Percentiles rank a stretch among this genome's conserved stretches.
Evolutionary conservation across 305 asterid species (phyloP).

Genomic region (Fraxinus dipetala): DNA sequence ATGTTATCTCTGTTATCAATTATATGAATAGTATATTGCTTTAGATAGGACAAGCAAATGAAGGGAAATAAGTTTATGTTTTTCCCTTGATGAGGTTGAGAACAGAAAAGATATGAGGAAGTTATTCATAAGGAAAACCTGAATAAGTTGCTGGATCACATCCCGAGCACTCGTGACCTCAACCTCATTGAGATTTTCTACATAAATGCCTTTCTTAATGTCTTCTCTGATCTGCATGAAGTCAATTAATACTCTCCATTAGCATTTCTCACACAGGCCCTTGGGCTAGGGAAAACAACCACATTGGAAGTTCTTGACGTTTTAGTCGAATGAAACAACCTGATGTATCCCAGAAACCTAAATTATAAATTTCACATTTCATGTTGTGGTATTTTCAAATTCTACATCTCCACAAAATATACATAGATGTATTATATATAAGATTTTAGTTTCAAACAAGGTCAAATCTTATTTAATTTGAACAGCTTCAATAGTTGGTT

Average conservation of each 20-base stretch:
- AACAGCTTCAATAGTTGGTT: neutral
- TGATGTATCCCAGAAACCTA: neutral
- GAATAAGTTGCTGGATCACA: slow-evolving; percentile 86
- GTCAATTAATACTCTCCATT: slow-evolving; percentile 24
- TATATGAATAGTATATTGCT: neutral
- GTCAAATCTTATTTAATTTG: neutral
- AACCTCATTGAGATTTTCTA: slow-evolving; percentile 81
- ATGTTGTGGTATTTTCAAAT: neutral
- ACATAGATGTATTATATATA: neutral
- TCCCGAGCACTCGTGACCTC: slow-evolving; percentile 93
- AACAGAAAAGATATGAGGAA: neutral
- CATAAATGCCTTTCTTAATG: slow-evolving; percentile 83
- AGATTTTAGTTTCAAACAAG: neutral
- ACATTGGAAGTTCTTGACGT: slow-evolving; percentile 9
- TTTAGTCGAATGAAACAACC: slow-evolving; percentile 17
- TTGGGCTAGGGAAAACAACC: neutral
- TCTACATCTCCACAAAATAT: neutral
- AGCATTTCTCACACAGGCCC: neutral
- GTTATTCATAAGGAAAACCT: slow-evolving; percentile 42
- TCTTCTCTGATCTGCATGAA: slow-evolving; percentile 82
- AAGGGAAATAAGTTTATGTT: neutral
- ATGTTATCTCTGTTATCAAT: neutral
- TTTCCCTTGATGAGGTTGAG: neutral
- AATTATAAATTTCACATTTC: neutral
- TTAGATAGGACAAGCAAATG: slow-evolving; percentile 7